Evolutionary conservation across 2,329 filamentous ascomycete genomes (phyloP).

Genomic region (Didymella exigua): DNA sequence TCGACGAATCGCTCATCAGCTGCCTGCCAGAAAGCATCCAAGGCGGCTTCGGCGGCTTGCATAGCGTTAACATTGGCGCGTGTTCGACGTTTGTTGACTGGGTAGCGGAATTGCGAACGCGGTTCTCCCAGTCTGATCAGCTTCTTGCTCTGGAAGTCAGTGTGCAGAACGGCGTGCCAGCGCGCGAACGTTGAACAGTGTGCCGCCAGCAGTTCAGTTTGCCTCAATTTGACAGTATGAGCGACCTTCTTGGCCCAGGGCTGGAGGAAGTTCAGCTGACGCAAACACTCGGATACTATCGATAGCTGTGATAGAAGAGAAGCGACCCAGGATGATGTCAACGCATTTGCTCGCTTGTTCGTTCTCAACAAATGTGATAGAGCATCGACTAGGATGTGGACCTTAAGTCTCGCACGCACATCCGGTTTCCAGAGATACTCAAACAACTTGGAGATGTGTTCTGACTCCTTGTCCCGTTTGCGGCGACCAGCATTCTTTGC

Average conservation of each 20-base stretch:
- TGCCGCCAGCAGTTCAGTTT: no score
- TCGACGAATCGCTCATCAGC: neutral
- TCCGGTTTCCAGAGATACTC: conserved; percentile 39
- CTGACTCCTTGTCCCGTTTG: neutral
- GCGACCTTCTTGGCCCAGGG: conserved; percentile 55
- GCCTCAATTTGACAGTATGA: no score
- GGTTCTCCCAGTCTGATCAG: no score
- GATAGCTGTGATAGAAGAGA: conserved; percentile 34
- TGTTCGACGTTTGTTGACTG: conserved; percentile 54
- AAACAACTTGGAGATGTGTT: neutral
- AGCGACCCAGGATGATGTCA: conserved; percentile 49
- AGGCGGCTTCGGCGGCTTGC: conserved; percentile 52
- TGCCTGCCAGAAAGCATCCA: conserved; percentile 56
- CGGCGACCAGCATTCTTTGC: conserved; percentile 28
- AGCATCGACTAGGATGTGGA: conserved; percentile 47
- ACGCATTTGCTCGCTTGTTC: conserved; percentile 42
- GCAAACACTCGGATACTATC: conserved; percentile 52
- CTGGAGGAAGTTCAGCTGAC: conserved; percentile 55
- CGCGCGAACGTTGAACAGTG: no score
- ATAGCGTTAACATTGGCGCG: conserved; percentile 46
- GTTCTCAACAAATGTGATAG: conserved; percentile 1
- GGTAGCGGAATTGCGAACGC: no score
- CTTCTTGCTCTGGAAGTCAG: no score
- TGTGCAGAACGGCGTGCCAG: no score
- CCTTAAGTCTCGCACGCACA: conserved; percentile 54